phyloP scores from a whole-genome alignment of 2,329 filamentous ascomycete genomes.

The Fusarium solani-melongenae region DNA sequence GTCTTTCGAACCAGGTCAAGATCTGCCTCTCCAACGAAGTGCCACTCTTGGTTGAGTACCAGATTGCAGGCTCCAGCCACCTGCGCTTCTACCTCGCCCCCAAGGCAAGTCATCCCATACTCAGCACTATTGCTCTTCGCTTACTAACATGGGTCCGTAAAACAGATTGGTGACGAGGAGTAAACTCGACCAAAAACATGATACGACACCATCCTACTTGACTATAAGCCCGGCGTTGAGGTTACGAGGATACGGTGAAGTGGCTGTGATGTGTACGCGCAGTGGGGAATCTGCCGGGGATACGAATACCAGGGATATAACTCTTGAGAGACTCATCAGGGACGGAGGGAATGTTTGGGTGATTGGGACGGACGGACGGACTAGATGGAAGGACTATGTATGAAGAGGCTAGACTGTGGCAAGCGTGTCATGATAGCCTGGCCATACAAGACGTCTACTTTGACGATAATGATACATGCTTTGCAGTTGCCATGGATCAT shows the following conservation, averaged over 20 bases:
- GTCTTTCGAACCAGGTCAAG: constrained; percentile 83
- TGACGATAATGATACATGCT: constrained; percentile 36
- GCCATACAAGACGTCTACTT: constrained; percentile 4
- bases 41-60: constrained; percentile 94
- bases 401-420: neutral
- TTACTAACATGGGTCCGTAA: constrained; percentile 10
- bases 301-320: constrained; percentile 28
- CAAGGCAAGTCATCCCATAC: constrained; percentile 73
- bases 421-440: neutral
- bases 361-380: constrained; percentile 15
- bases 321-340: constrained; percentile 14
- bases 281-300: constrained; percentile 24
- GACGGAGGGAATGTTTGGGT: constrained; percentile 1
- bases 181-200: constrained; percentile 36
- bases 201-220: constrained; percentile 27
- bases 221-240: constrained; percentile 31
- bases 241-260: constrained; percentile 23
- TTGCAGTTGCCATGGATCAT: neutral
- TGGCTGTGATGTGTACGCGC: constrained; percentile 19
- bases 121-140: neutral
- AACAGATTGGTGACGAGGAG: constrained; percentile 55
- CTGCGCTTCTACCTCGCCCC: constrained; percentile 97
- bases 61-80: constrained; percentile 82
- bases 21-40: constrained; percentile 97
- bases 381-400: constrained; percentile 11